A percentile compares a stretch with the other conserved stretches of the same genome.
phyloP scores from a whole-genome alignment of 768 basidiomycete genomes.

The Auricularia heimuer region DNA sequence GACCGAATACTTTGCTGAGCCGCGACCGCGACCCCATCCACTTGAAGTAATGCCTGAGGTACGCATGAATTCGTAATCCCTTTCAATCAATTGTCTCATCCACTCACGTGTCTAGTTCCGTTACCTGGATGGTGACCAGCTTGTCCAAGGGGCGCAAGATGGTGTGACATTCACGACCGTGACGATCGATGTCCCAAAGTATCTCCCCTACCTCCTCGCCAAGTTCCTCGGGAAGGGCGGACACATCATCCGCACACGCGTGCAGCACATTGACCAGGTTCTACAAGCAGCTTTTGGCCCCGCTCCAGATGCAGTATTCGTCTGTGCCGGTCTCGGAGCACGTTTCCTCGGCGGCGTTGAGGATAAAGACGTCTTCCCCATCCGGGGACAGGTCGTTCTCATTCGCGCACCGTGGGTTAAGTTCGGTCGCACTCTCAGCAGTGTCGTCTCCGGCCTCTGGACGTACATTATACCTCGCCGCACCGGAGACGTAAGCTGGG shows the following conservation, averaged over 20 bases:
- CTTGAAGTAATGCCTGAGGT: conserved; percentile 27
- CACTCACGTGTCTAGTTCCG: conserved; percentile 19
- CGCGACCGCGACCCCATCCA: conserved; percentile 29
- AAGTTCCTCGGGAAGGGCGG: conserved; percentile 59
- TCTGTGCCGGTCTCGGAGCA: conserved; percentile 61
- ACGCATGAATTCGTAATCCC: neutral
- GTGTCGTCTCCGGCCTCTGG: conserved; percentile 27
- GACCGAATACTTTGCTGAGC: conserved; percentile 45
- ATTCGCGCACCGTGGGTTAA: conserved; percentile 41
- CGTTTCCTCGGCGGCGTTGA: conserved; percentile 42
- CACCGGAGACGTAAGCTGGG: conserved; percentile 39
- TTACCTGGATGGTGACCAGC: conserved; percentile 29
- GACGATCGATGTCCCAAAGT: conserved; percentile 54
- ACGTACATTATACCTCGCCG: conserved; percentile 60
- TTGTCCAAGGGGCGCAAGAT: conserved; percentile 31
- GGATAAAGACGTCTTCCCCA: conserved; percentile 24
- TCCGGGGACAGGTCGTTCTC: conserved; percentile 24
- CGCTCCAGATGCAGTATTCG: conserved; percentile 43
- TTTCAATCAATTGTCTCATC: neutral
- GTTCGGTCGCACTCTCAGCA: conserved; percentile 40
- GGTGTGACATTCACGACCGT: conserved; percentile 59
- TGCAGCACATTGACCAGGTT: conserved; percentile 64
- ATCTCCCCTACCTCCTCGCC: conserved; percentile 52
- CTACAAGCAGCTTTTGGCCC: conserved; percentile 35
- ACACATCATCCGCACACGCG: conserved; percentile 40